These are phyloP conservation scores for Albizia julibrissin DNA, from an alignment of 306 rosid genomes.

Conservation along the genomic window DNA sequence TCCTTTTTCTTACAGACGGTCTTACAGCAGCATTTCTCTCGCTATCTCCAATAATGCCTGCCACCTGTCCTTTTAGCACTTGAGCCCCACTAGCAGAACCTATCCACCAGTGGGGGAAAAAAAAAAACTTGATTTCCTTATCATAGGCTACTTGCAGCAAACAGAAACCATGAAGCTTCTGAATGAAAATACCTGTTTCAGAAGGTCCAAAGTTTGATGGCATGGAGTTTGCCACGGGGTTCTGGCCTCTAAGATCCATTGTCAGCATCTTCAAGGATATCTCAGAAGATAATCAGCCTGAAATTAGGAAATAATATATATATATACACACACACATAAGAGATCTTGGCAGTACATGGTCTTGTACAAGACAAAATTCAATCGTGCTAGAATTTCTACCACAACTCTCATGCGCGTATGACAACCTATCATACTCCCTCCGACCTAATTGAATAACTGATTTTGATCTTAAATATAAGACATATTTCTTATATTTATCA, in stretches of 20 bases:
- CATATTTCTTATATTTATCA: too few relatives aligned
- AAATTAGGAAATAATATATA: neutral
- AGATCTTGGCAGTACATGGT: neutral
- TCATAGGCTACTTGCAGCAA: neutral
- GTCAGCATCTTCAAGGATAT: constrained; percentile 4
- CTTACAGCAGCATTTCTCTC: neutral
- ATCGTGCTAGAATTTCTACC: neutral
- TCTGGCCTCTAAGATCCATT: constrained; percentile 34
- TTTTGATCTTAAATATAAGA: too few relatives aligned
- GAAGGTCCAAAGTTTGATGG: neutral
- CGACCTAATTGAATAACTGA: too few relatives aligned
- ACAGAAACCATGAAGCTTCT: neutral
- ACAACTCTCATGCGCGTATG: neutral
- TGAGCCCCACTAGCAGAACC: neutral
- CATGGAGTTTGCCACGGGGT: neutral
- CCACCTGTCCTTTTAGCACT: too few relatives aligned
- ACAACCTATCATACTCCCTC: neutral
- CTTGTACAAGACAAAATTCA: neutral
- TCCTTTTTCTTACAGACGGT: neutral
- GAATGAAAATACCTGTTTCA: neutral
- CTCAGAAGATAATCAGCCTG: constrained; percentile 26
- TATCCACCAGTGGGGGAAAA: neutral
- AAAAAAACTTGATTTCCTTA: neutral
- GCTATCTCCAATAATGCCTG: neutral
- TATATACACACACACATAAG: too few relatives aligned